Evolutionary conservation across 805 yeast species (phyloP), one percentile per base, ranked within the genome.

Genomic region (Candida chilensis): DNA sequence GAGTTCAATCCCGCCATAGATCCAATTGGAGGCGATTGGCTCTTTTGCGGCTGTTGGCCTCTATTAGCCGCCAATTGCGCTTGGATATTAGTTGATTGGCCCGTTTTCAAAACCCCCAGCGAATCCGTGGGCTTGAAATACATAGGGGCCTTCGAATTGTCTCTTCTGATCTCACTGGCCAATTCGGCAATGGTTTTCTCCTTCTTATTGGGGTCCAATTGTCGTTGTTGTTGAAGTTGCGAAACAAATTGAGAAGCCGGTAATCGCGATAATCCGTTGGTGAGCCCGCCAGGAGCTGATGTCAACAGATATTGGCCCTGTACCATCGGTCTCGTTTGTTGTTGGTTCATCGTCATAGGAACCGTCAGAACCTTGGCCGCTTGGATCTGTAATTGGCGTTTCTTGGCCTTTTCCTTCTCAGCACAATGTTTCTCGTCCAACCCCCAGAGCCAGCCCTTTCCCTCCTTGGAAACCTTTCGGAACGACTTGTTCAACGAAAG

Each of bases 391-490:
- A 75, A 72, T 48, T 75, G 81, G 31, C 72, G 73, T 50, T 74
- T 72, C 54, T 83, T 74, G 28, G 68, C 76, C 37, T 68, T 74
- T 47, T 88, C 96, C 53, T 83, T 74, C 42, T 87, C 96, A 14
- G 78, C 78, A 34, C 83, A 73, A 38, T 78, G 85, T 36, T 75
- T 80, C 37, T 86, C 94, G 56, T 92, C 95, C 24, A 92, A 60
- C 3, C 90, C 90, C 94, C 95, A 90, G 18, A 84, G 58, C 94
- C 95, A 88, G 34, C 95, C 95, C 50, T 82, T 82, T n/a, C 94
- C 92, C 42, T 83, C 92, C 36, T 81, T 79, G 22, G 86, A 75
- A 11, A 82, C 78, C 46, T 82, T 82, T 31, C 74, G 67, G 59
- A 90, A 92, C 5, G 90, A 78, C 55, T 85, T 86, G 55, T 87